Evolutionary conservation across 1,284 basidiomycete genomes (phyloP).

Genomic region (Trametes polyzona): DNA sequence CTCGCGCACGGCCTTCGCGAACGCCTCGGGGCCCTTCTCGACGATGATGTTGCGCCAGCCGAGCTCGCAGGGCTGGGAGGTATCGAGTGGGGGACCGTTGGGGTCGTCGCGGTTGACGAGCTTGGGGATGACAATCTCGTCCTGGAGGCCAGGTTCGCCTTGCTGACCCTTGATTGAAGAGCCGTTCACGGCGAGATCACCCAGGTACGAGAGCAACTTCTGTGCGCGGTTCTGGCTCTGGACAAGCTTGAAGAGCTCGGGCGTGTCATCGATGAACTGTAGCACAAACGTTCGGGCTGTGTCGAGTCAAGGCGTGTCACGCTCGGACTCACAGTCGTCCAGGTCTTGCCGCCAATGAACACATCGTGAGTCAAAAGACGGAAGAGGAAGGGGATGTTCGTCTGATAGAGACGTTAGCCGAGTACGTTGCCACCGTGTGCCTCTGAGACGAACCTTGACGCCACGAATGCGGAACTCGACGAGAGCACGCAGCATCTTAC

Average conservation of each 20-base stretch:
- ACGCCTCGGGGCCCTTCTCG: constrained; percentile 97
- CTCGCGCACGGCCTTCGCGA: constrained; percentile 96
- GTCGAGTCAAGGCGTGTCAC: constrained; percentile 6
- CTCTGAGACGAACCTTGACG: constrained; percentile 71
- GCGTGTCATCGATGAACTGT: constrained; percentile 99
- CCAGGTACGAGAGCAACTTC: constrained; percentile 95
- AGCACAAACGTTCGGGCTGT: neutral
- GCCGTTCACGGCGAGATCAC: constrained; percentile 98
- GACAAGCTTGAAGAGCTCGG: constrained; percentile 97
- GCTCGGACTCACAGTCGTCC: constrained; percentile 80
- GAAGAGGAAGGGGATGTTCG: constrained; percentile 99
- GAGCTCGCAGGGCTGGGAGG: constrained; percentile 79
- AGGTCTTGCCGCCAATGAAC: constrained; percentile 95
- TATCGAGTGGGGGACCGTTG: constrained; percentile 77
- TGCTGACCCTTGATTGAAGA: constrained; percentile 93
- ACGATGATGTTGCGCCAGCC: constrained; percentile 99
- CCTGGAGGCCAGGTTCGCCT: constrained; percentile 94
- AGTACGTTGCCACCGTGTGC: no score
- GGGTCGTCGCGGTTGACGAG: constrained; percentile 83
- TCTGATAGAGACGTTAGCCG: constrained; percentile 48
- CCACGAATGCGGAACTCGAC: constrained; percentile 99
- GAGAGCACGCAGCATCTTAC: constrained; percentile 98
- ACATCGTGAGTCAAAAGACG: constrained; percentile 97
- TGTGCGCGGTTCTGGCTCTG: constrained; percentile 98
- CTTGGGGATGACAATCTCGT: constrained; percentile 86